These are phyloP conservation scores for Pistacia atlantica DNA, from an alignment of 345 rosid genomes.

Conservation along the genomic window DNA sequence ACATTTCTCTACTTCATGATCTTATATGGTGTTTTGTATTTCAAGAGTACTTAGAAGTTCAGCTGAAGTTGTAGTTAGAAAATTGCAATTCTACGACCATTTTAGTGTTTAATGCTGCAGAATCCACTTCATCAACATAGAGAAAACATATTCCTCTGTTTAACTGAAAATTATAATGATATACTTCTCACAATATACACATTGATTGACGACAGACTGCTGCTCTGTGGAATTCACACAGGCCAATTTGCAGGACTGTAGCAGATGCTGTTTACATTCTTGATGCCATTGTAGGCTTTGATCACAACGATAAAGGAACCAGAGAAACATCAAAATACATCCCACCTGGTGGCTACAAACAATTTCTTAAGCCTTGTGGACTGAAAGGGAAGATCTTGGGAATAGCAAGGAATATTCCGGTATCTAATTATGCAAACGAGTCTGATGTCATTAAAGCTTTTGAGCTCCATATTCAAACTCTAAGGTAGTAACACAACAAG, in stretches of 20 bases:
- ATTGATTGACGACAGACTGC: slow-evolving; percentile 19
- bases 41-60: background rate
- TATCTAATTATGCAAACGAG: slow-evolving; percentile 12
- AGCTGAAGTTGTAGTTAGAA: background rate
- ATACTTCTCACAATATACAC: background rate
- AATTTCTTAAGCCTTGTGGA: slow-evolving; percentile 36
- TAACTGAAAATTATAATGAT: too few species aligned
- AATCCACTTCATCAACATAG: background rate
- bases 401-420: slow-evolving; percentile 22
- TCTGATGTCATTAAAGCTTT: slow-evolving; percentile 12
- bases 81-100: background rate
- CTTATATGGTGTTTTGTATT: background rate
- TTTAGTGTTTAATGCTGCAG: background rate
- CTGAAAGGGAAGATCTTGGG: slow-evolving; percentile 40
- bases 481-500: slow-evolving; percentile 27
- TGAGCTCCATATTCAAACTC: slow-evolving; percentile 29
- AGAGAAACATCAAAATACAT: slow-evolving; percentile 43
- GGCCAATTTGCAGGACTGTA: slow-evolving; percentile 65
- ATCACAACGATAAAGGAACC: slow-evolving; percentile 51
- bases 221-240: slow-evolving; percentile 20
- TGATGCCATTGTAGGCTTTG: slow-evolving; percentile 61
- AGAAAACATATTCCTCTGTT: too few species aligned
- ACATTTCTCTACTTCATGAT: background rate
- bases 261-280: slow-evolving; percentile 61
- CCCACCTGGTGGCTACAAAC: slow-evolving; percentile 65